Conservation (phyloP, 2,329 filamentous ascomycete genomes). For the Truncatella angustata region DNA sequence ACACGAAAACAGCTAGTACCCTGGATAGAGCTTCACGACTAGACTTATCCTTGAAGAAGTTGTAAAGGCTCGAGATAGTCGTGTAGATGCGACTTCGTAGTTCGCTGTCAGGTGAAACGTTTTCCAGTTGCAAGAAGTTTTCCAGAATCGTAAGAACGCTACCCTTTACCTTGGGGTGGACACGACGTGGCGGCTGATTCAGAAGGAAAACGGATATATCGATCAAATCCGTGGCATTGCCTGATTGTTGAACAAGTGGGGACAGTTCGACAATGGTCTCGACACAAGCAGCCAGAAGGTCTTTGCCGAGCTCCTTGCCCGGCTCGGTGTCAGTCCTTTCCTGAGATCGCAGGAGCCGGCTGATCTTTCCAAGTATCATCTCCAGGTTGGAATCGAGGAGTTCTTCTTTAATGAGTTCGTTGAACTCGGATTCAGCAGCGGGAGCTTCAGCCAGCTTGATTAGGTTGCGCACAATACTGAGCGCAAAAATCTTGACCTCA, state of each 20-base stretch:
- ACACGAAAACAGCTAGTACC: conserved; percentile 69
- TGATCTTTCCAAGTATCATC: conserved; percentile 65
- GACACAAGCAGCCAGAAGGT: conserved; percentile 76
- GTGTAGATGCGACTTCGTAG: conserved; percentile 67
- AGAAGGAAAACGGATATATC: conserved; percentile 79
- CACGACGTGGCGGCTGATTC: conserved; percentile 77
- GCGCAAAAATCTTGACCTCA: conserved; percentile 78
- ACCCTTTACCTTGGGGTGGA: conserved; percentile 80
- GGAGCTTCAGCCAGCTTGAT: conserved; percentile 58
- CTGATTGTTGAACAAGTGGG: conserved; percentile 63
- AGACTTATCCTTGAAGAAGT: conserved; percentile 80
- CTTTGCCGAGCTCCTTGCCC: conserved; percentile 54
- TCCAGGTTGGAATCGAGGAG: conserved; percentile 58
- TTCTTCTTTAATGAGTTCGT: conserved; percentile 53
- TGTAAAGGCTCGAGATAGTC: conserved; percentile 78
- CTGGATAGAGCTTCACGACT: conserved; percentile 74
- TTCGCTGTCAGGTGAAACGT: conserved; percentile 52
- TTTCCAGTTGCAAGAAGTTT: conserved; percentile 70
- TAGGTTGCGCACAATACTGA: conserved; percentile 72
- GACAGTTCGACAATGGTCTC: conserved; percentile 76
- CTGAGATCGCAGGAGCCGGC: conserved; percentile 60
- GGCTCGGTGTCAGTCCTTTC: conserved; percentile 20
- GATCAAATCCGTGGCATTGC: conserved; percentile 74
- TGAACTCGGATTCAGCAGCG: conserved; percentile 54
- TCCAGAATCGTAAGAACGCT: conserved; percentile 77